A percentile compares a stretch with the other conserved stretches of the same genome.
These are phyloP conservation scores for Cercophora newfieldiana DNA, from an alignment of 495 filamentous ascomycete genomes.

Conservation along the genomic window DNA sequence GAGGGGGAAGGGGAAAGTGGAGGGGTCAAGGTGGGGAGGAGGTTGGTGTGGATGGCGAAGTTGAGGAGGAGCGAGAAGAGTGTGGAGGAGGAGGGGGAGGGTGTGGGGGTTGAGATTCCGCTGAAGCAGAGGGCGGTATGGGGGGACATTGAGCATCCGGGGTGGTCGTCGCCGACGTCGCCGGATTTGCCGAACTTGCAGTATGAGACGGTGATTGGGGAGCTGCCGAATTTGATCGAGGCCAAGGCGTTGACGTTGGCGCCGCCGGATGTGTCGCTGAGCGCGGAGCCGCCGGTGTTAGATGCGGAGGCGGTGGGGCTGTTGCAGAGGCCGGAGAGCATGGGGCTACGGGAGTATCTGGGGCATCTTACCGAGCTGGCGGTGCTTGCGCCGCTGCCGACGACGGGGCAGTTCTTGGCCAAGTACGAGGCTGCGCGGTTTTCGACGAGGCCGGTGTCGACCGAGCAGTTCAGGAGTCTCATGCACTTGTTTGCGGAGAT, in stretches of 20 bases:
- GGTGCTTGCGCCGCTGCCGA: conserved; percentile 59
- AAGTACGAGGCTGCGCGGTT: conserved; percentile 86
- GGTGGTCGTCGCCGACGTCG: conserved; percentile 81
- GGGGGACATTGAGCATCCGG: conserved; percentile 80
- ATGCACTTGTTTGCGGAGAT: conserved; percentile 89
- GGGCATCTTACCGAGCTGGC: conserved; percentile 64
- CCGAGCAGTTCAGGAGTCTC: conserved; percentile 71
- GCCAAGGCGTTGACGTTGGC: conserved; percentile 86
- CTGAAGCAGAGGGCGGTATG: conserved; percentile 52
- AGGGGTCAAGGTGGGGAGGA: not conserved
- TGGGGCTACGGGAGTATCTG: conserved; percentile 83
- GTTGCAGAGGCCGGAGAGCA: conserved; percentile 66
- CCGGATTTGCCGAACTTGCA: conserved; percentile 75
- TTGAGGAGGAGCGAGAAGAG: conserved; percentile 25
- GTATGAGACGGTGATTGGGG: conserved; percentile 76
- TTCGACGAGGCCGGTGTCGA: conserved; percentile 55
- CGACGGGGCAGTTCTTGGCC: conserved; percentile 64
- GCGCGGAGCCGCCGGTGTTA: conserved; percentile 40
- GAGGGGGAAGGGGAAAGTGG: conserved; percentile 11
- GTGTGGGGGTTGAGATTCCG: conserved; percentile 26
- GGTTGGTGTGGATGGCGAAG: conserved; percentile 23
- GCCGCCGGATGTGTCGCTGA: conserved; percentile 57
- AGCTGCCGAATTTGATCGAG: conserved; percentile 90
- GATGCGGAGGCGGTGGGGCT: conserved; percentile 65
- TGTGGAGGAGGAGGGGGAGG: conserved; percentile 6